phyloP scores from a whole-genome alignment of 129 eudicot species.

The Tagetes patula region DNA sequence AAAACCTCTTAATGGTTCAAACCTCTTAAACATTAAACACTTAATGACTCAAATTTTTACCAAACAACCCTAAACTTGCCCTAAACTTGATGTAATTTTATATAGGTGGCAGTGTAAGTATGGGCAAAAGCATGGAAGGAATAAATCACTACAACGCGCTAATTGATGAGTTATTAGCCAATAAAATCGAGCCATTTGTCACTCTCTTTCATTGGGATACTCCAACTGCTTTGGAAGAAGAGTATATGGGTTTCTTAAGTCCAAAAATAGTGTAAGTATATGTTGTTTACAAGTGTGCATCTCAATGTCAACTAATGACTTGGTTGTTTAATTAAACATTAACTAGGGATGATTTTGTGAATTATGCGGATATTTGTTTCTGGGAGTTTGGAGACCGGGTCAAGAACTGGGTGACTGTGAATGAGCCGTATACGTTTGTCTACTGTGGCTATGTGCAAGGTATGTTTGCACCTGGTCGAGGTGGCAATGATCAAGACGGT shows the following conservation, averaged over 20 bases:
- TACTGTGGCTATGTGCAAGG: slow-evolving; percentile 31
- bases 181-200: slow-evolving; percentile 39
- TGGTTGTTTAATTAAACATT: background rate
- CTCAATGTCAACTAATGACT: background rate
- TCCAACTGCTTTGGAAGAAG: slow-evolving; percentile 35
- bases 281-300: background rate
- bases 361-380: slow-evolving; percentile 36
- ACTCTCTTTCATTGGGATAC: slow-evolving; percentile 42
- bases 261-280: slow-evolving; percentile 38
- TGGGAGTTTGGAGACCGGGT: slow-evolving; percentile 51
- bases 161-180: slow-evolving; percentile 36
- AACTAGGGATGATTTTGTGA: slow-evolving; percentile 28
- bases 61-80: too few species aligned
- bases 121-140: slow-evolving; percentile 37
- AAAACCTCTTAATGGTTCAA: too few species aligned
- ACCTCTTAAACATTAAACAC: too few species aligned
- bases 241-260: slow-evolving; percentile 39
- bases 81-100: background rate
- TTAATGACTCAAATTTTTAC: too few species aligned
- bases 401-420: slow-evolving; percentile 43
- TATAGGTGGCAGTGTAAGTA: slow-evolving; percentile 38
- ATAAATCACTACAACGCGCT: slow-evolving; percentile 41
- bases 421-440: slow-evolving; percentile 35
- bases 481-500: slow-evolving; percentile 24
- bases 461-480: slow-evolving; percentile 35